phyloP scores from a whole-genome alignment of 2,329 filamentous ascomycete species.

The Fusarium udum region DNA sequence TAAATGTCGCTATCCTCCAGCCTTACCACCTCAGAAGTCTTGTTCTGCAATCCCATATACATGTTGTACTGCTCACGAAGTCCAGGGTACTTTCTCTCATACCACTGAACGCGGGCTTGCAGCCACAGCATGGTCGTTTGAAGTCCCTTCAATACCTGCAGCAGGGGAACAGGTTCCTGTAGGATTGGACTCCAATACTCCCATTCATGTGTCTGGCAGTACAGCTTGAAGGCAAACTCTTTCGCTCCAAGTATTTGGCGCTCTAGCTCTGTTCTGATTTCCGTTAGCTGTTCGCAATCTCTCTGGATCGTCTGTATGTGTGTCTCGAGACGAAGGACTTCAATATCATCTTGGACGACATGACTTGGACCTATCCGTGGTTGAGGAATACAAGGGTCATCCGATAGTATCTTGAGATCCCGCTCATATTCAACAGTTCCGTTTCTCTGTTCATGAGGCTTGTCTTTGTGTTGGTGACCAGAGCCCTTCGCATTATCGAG shows the following conservation, averaged over 20 bases:
- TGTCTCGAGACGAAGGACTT: background rate
- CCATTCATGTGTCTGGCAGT: background rate
- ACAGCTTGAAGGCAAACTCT: background rate
- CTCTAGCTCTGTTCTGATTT: background rate
- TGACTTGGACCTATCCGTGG: background rate
- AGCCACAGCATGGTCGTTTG: background rate
- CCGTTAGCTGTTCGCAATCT: background rate
- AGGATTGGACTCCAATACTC: background rate
- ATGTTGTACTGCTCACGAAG: background rate
- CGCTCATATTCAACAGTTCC: background rate
- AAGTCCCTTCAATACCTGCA: background rate
- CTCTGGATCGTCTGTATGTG: background rate
- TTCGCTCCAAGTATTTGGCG: background rate
- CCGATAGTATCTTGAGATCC: no score
- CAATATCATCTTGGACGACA: background rate
- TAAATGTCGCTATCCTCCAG: background rate
- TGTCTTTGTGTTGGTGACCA: background rate
- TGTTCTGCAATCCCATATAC: background rate
- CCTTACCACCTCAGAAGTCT: background rate
- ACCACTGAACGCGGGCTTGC: conserved; percentile 14
- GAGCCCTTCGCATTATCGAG: no score
- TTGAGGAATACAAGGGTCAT: background rate
- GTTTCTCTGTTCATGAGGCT: background rate
- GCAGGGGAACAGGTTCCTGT: background rate
- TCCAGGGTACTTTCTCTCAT: background rate